Evolutionary conservation across 2,329 filamentous ascomycete species (phyloP).

Genomic region (Talaromyces marneffei): DNA sequence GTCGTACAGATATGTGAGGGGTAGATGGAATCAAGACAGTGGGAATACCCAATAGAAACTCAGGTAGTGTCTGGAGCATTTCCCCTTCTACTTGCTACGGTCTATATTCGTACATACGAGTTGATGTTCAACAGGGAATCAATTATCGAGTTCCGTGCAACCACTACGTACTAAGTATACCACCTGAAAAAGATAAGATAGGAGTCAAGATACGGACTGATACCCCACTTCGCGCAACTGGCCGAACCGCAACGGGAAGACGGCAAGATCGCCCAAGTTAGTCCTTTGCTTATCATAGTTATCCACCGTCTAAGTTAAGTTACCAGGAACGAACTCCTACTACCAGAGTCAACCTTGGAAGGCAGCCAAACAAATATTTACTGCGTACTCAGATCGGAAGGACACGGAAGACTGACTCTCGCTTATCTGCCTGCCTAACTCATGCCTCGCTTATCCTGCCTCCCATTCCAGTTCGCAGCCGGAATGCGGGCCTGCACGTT

Average conservation of each 20-base stretch:
- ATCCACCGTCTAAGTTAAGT: neutral
- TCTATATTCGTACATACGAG: neutral
- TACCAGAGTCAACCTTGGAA: neutral
- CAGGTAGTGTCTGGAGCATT: neutral
- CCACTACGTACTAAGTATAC: neutral
- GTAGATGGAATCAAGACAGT: neutral
- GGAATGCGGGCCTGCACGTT: conserved; percentile 9
- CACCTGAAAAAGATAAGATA: neutral
- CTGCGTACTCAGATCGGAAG: neutral
- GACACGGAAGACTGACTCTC: neutral
- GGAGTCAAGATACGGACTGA: neutral
- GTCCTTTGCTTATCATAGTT: neutral
- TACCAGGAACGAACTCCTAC: too few relatives aligned
- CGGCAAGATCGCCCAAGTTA: conserved; percentile 6
- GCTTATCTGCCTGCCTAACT: neutral
- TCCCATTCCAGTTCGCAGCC: neutral
- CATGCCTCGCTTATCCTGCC: neutral
- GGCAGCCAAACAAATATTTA: neutral
- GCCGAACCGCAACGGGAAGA: conserved; percentile 13
- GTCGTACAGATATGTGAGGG: neutral
- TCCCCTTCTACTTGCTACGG: neutral
- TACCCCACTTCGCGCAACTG: conserved; percentile 16
- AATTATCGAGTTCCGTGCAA: neutral
- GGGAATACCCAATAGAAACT: neutral
- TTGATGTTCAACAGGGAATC: conserved; percentile 4